phyloP scores from a whole-genome alignment of 495 filamentous ascomycete genomes.

The Daldinia grandis region DNA sequence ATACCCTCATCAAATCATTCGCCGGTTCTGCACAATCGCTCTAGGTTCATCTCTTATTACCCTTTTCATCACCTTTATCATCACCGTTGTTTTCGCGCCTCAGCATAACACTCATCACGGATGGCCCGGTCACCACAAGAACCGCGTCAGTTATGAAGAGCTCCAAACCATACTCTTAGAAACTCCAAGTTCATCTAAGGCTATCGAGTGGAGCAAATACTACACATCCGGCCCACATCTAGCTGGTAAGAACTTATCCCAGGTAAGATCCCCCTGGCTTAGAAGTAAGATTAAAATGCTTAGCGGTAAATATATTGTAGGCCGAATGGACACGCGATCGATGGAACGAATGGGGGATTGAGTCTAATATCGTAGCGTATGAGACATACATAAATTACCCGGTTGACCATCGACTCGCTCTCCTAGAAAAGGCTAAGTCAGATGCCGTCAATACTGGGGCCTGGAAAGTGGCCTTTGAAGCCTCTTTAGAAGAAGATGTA shows the following conservation, averaged over 20 bases:
- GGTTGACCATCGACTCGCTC: slow-evolving; percentile 75
- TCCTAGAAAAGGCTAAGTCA: slow-evolving; percentile 66
- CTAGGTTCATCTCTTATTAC: slow-evolving; percentile 65
- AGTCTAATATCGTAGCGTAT: slow-evolving; percentile 77
- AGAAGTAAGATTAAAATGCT: not conserved
- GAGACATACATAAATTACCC: slow-evolving; percentile 95
- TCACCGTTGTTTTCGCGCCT: slow-evolving; percentile 59
- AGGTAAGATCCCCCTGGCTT: slow-evolving; percentile 41
- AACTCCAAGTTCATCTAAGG: slow-evolving; percentile 73
- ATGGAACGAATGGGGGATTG: slow-evolving; percentile 85
- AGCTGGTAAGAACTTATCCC: slow-evolving; percentile 83
- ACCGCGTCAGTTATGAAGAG: slow-evolving; percentile 65
- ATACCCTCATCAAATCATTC: slow-evolving; percentile 73
- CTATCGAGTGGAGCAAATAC: slow-evolving; percentile 85
- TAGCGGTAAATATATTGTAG: slow-evolving; percentile 51
- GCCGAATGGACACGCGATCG: slow-evolving; percentile 86
- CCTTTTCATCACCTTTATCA: slow-evolving; percentile 68
- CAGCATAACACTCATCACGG: slow-evolving; percentile 51
- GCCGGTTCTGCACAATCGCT: slow-evolving; percentile 75
- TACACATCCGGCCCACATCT: slow-evolving; percentile 91
- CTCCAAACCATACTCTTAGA: slow-evolving; percentile 74
- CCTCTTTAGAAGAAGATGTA: slow-evolving; percentile 82
- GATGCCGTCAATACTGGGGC: slow-evolving; percentile 32
- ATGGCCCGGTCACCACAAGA: slow-evolving; percentile 53
- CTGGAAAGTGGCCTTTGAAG: slow-evolving; percentile 79